Base-by-base conservation (phyloP, 805 yeast species). In the Ogataea degrootiae region DNA sequence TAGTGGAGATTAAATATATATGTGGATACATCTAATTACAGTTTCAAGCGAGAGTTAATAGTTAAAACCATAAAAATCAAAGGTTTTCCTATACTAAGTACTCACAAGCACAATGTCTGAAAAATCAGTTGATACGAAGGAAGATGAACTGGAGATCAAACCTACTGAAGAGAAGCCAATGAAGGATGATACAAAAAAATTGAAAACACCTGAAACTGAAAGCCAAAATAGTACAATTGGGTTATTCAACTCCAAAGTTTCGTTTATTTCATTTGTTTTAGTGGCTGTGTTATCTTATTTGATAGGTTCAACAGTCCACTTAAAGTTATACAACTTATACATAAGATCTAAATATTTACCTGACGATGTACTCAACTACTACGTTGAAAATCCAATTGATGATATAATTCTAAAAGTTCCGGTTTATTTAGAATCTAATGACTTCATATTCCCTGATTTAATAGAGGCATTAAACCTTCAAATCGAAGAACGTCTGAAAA, bases 391-490 rank as follows among this genome's bases (percentile, higher is more conserved):
- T 42, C 75, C 73, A 12, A 63, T 72, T 39, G 54, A 63, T 21
- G 83, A 78, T 55, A 50, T 79, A 2, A 62, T 63, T 22, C 45
- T 79, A 38, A 65, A 57, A 2, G 67, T 78, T 6, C 80, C 79
- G 0, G 67, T 77, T 4, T 71, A 66, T 42, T 54, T 73, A 21
- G 62, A 65, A n/a, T 55, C 64, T 1, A 72, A 72, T 11, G 77
- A 76, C 1, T 72, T 80, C 52, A 63, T 67, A 16, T 82, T 83
- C 54, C 46, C 92, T 0, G 96, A 89, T 61, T 58, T 89, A 17
- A 76, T 74, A 1, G 71, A 71, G 39, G 89, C 85, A 1, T 59
- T 76, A 1, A 75, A 76, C 49, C 56, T 71, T 12, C 78, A 79
- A 54, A 57, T 78, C 2, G 69, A 75, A 49, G 65, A 68, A 15